Evolutionary conservation across 306 rosid species (phyloP), one percentile per base, ranked within the genome.

Genomic region (Vachellia pachyceras): DNA sequence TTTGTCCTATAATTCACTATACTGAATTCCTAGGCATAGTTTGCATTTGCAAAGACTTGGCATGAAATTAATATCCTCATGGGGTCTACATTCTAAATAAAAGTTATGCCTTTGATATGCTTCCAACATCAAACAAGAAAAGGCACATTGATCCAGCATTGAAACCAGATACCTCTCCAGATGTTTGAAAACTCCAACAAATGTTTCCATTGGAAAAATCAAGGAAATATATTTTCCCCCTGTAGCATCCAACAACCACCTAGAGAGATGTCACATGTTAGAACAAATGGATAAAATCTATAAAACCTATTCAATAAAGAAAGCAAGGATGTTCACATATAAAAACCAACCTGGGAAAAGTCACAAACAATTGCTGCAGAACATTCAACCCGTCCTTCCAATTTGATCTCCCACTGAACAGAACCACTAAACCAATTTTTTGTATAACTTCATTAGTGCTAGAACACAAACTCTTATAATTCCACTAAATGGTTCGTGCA

Each of bases 231-330:
- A 95, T 86, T 69, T 90, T 95, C 66, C 98, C 98, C 81, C 82
- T 75, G 91, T 92, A 95, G 84, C 98, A 90, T 77, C 98, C 98
- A 74, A 95, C 97, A 72, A 95, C 97, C 58, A 94, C 97, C 98
- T 94, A 84, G 69, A 79, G 36, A 79, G 77, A 77, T 57, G 69
- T 49, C 65, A 47, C 18, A 18, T 20, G 76, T 77, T 69, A 82
- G 88, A 73, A 85, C 69, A 85, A 66, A 69, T 66, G 61, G 39
- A 65, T 66, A 73, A 58, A 58, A 12, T 72, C 72, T 15, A 69
- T 37, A 61, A 72, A 42, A 23, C 66, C 73, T 9, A 70, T 77
- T 40, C 66, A 46, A 64, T 78, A 50, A 23, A 73, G 25, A 65
- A 72, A 63, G 69, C 57, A 15, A 15, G 46, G 41, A 49, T 40